Conservation (phyloP, 805 yeast species). For the Kuraishia floccosa region DNA sequence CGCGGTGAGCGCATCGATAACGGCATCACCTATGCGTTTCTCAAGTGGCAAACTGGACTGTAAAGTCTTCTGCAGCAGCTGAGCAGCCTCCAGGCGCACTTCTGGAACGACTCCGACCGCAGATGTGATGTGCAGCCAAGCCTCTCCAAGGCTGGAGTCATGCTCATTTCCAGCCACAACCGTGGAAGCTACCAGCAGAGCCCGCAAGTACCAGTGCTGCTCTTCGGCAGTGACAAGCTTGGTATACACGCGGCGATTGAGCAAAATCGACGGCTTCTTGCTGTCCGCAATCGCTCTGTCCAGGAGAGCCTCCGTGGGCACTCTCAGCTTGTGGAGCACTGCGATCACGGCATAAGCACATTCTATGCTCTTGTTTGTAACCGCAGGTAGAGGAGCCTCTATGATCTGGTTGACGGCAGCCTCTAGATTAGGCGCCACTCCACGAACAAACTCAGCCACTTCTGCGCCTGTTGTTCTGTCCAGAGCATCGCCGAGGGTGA, state of each 20-base stretch:
- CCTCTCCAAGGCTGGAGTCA: slow-evolving; percentile 17
- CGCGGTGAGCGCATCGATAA: slow-evolving; percentile 30
- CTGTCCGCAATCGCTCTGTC: slow-evolving; percentile 19
- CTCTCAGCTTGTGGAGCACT: slow-evolving; percentile 11
- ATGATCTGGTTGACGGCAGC: slow-evolving; percentile 30
- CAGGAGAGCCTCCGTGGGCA: slow-evolving; percentile 18
- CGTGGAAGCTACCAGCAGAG: slow-evolving; percentile 24
- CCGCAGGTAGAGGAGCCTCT: slow-evolving; percentile 40
- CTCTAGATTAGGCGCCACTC: slow-evolving; percentile 13
- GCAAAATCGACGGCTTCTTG: slow-evolving; percentile 36
- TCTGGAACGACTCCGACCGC: slow-evolving; percentile 26
- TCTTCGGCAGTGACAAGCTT: slow-evolving; percentile 36
- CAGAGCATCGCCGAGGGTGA: slow-evolving; percentile 26
- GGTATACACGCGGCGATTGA: slow-evolving; percentile 33
- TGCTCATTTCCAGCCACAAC: slow-evolving; percentile 5
- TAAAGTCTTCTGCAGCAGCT: slow-evolving; percentile 20
- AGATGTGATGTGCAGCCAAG: slow-evolving; percentile 30
- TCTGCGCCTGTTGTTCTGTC: slow-evolving; percentile 3
- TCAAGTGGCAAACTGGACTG: slow-evolving; percentile 18
- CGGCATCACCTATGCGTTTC: slow-evolving; percentile 25
- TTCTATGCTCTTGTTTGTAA: slow-evolving; percentile 37
- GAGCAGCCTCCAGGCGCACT: slow-evolving; percentile 22
- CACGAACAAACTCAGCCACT: slow-evolving; percentile 8
- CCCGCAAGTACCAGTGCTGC: slow-evolving; percentile 38
- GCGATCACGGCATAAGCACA: slow-evolving; percentile 40